Conservation (phyloP, 148 eudicot species). For the Diospyros kaki region DNA sequence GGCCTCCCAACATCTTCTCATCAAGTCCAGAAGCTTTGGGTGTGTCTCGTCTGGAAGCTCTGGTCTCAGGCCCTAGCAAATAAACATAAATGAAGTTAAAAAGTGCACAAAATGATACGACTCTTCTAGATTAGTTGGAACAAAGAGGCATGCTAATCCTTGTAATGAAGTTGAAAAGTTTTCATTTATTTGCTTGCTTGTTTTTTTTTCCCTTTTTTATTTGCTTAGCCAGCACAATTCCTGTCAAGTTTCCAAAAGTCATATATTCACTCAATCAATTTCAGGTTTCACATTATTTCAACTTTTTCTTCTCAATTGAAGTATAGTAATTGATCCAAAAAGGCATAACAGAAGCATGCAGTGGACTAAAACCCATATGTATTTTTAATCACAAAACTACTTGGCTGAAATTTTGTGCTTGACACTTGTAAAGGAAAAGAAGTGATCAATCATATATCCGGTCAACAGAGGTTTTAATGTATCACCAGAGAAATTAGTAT, state of each 20-base stretch:
- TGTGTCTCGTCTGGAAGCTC: conserved; percentile 61
- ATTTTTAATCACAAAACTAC: not conserved
- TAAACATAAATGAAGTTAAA: not conserved
- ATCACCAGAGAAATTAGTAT: not conserved
- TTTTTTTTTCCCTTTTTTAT: not conserved
- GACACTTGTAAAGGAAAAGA: not conserved
- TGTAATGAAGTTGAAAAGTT: not conserved
- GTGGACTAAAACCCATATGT: not conserved
- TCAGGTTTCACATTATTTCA: not conserved
- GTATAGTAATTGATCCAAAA: not conserved
- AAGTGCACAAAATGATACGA: not conserved
- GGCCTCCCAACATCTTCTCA: conserved; percentile 79
- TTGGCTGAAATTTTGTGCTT: not conserved
- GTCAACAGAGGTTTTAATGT: not conserved
- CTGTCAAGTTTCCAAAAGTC: not conserved
- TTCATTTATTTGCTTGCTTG: not conserved
- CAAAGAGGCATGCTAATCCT: not conserved
- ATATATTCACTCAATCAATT: not conserved
- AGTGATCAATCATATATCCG: not conserved
- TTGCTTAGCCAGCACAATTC: not conserved
- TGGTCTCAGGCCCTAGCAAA: conserved; percentile 71
- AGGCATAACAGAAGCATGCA: not conserved
- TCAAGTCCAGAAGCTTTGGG: conserved; percentile 63
- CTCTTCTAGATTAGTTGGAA: no score
- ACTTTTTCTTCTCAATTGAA: not conserved